Evolutionary conservation across 371 early-diverging fungal species (phyloP).

Genomic region (Lichtheimia corymbifera): DNA sequence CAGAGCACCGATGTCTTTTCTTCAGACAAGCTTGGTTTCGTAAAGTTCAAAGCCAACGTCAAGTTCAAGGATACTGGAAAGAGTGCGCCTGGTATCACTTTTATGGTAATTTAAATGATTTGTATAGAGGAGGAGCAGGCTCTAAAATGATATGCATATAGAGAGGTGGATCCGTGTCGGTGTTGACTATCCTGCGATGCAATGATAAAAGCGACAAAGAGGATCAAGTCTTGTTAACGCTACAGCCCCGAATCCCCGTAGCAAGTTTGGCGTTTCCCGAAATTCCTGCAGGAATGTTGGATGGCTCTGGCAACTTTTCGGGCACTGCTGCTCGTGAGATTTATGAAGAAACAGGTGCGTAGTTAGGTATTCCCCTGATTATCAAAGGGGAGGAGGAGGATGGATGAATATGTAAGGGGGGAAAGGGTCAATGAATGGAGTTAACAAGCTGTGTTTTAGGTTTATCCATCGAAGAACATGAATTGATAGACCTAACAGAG

Average conservation of each 20-base stretch:
- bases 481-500: constrained; percentile 69
- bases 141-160: constrained; percentile 14
- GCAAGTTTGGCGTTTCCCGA: constrained; percentile 65
- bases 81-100: constrained; percentile 74
- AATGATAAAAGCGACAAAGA: constrained; percentile 28
- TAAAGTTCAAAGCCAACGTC: constrained; percentile 71
- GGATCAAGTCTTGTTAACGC: constrained; percentile 64
- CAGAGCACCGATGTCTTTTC: constrained; percentile 75
- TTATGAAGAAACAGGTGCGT: constrained; percentile 63
- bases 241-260: constrained; percentile 78
- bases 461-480: constrained; percentile 58
- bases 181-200: constrained; percentile 64
- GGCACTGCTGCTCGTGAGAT: constrained; percentile 71
- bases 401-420: background rate
- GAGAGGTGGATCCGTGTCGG: constrained; percentile 79
- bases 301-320: constrained; percentile 74
- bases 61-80: constrained; percentile 47
- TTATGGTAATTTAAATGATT: constrained; percentile 61
- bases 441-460: constrained; percentile 30
- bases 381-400: constrained; percentile 1
- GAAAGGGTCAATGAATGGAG: background rate
- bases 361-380: background rate
- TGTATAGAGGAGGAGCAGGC: background rate
- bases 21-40: constrained; percentile 67
- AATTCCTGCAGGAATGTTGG: constrained; percentile 89